These are phyloP conservation scores for Citrus medica DNA, from an alignment of 345 rosid species.

Conservation along the genomic window DNA sequence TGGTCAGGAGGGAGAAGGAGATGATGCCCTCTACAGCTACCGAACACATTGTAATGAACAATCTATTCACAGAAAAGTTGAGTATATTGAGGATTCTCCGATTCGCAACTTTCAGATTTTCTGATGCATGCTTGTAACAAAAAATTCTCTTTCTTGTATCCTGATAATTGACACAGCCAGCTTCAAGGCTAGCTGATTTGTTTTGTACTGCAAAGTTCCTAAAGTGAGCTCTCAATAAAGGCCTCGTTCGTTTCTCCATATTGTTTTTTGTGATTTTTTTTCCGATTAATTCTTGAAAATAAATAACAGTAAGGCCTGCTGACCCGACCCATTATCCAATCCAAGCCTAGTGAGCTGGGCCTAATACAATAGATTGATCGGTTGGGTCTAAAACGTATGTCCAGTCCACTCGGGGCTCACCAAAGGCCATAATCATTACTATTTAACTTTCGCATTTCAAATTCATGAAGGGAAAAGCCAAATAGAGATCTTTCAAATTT, in stretches of 20 bases:
- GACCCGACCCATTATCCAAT: no score
- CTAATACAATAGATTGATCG: no score
- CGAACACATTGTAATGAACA: constrained; percentile 16
- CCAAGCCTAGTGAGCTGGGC: no score
- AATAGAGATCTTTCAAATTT: no score
- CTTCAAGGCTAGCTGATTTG: not conserved
- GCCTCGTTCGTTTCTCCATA: not conserved
- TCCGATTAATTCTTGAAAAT: no score
- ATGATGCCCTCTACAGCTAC: constrained; percentile 15
- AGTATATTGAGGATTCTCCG: constrained; percentile 16
- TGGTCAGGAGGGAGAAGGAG: not conserved
- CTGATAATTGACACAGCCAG: not conserved
- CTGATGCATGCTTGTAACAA: not conserved
- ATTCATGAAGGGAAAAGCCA: no score
- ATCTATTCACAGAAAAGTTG: constrained; percentile 5
- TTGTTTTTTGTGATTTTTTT: not conserved
- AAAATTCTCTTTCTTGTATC: not conserved
- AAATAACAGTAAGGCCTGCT: no score
- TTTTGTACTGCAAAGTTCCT: not conserved
- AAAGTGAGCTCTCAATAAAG: not conserved
- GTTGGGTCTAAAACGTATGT: no score
- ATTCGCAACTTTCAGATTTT: not conserved
- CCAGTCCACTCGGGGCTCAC: no score
- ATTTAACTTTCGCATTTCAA: no score
- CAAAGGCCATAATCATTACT: no score